These are phyloP conservation scores for Neopestalotiopsis clavispora DNA, from an alignment of 2,329 filamentous ascomycete species.

Conservation along the genomic window DNA sequence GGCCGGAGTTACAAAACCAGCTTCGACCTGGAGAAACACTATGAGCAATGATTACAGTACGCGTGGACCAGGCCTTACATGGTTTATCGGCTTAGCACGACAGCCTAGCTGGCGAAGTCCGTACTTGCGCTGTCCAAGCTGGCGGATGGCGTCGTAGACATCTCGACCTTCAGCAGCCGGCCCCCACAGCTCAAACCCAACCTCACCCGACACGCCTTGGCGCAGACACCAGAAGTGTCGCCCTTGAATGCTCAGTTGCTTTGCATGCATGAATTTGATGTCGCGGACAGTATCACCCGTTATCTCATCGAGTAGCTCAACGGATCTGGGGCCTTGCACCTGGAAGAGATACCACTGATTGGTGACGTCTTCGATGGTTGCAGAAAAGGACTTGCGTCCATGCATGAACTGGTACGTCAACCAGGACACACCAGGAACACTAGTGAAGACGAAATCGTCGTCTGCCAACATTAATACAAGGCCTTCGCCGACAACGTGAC, in stretches of 20 bases:
- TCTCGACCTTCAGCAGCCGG: neutral
- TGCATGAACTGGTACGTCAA: neutral
- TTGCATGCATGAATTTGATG: neutral
- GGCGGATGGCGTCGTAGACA: neutral
- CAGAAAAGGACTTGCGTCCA: neutral
- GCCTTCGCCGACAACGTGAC: neutral
- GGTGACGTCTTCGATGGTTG: neutral
- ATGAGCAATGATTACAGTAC: neutral
- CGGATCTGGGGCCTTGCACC: neutral
- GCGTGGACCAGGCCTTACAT: neutral
- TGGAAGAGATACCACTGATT: neutral
- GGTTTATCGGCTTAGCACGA: neutral
- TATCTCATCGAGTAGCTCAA: neutral
- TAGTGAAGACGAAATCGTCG: neutral
- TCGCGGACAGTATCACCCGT: neutral
- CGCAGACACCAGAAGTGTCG: neutral
- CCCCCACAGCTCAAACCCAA: neutral
- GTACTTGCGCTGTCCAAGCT: neutral
- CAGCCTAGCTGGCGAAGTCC: neutral
- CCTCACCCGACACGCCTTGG: neutral
- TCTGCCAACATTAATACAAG: neutral
- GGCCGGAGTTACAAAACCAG: neutral
- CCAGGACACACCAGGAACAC: neutral
- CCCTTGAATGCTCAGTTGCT: neutral
- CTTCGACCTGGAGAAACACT: neutral